A percentile compares a stretch with the other conserved stretches of the same genome.
These are phyloP conservation scores for Mycena olivaceomarginata DNA, from an alignment of 768 basidiomycete genomes.

Conservation along the genomic window DNA sequence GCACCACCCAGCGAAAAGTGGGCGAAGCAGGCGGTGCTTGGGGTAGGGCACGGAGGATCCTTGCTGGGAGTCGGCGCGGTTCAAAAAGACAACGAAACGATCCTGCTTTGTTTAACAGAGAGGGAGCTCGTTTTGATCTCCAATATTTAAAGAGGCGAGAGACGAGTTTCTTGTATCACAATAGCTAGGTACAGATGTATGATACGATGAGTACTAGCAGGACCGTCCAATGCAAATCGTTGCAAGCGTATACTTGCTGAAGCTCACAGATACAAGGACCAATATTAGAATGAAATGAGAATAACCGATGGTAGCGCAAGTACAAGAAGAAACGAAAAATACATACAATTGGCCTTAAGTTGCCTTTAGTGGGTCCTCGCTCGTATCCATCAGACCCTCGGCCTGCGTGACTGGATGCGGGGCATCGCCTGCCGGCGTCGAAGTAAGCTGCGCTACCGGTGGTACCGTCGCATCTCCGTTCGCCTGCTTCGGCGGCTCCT, in stretches of 20 bases:
- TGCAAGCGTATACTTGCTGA: conserved; percentile 31
- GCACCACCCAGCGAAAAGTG: conserved; percentile 69
- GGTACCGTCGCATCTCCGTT: conserved; percentile 67
- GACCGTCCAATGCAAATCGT: conserved; percentile 35
- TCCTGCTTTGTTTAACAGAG: conserved; percentile 87
- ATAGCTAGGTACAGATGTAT: conserved; percentile 37
- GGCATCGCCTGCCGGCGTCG: conserved; percentile 72
- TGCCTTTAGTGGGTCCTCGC: conserved; percentile 73
- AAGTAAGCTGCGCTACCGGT: conserved; percentile 69
- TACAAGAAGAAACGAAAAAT: conserved; percentile 39
- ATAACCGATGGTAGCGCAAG: conserved; percentile 34
- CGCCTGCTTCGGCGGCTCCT: conserved; percentile 60
- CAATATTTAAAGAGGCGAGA: conserved; percentile 46
- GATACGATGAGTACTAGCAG: conserved; percentile 25
- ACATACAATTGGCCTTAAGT: conserved; percentile 34
- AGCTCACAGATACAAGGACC: conserved; percentile 26
- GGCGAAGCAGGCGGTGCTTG: conserved; percentile 90
- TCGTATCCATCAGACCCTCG: conserved; percentile 81
- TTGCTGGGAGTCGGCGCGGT: conserved; percentile 85
- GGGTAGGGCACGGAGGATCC: conserved; percentile 82
- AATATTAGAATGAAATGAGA: conserved; percentile 39
- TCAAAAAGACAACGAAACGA: conserved; percentile 53
- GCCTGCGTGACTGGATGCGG: conserved; percentile 71
- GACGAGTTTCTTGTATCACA: conserved; percentile 28
- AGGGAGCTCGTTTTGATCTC: conserved; percentile 80